Evolutionary conservation across 257 asterid species (phyloP), one percentile per base, ranked within the genome.

Genomic region (Orobanche coerulescens): DNA sequence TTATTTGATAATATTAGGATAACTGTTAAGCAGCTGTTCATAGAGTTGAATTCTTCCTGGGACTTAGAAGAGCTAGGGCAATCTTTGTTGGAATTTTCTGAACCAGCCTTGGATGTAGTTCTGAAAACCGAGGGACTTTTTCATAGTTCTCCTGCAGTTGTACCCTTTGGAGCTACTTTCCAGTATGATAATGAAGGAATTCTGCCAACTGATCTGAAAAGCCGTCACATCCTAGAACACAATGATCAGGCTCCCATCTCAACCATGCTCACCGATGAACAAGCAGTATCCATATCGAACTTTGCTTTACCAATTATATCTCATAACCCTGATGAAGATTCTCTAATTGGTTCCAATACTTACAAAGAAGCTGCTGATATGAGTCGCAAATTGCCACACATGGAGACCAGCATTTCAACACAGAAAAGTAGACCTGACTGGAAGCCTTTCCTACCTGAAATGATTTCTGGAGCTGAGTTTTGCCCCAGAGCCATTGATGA

Each of bases 401-500:
- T 13, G 40, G 73, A 71, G 55, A 51, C 24, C 47, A 68, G 62
- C 39, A 43, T 33, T 60, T 68, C 79, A 25, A 64, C 6, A 43
- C 37, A 16, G 61, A 76, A 19, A 58, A 55, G 37, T 56, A 65
- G 52, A 53, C 15, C 42, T 0, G 23, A 39, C 34, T 77, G 92
- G 94, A 67, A 13, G 64, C 19, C 81, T 63, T 79, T 70, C 47
- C 79, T 70, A 43, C 75, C 74, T 47, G 66, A 62, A 22, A 61
- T 69, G 66, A 48, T 62, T 31, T 30, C 78, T 51, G 83, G 75
- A 51, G 70, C 85, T 23, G 81, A 74, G 47, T 40, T n/a, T 47
- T 71, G 56, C 73, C 87, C 90, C 12, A 48, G 73, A 58, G 79
- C 82, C 37, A 65, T 86, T 48, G 16, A 66, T 39, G 66, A 71